A percentile compares a stretch with the other conserved stretches of the same genome.
phyloP scores from a whole-genome alignment of 352 stramenopile genomes.

The Saprolegnia parasitica region DNA sequence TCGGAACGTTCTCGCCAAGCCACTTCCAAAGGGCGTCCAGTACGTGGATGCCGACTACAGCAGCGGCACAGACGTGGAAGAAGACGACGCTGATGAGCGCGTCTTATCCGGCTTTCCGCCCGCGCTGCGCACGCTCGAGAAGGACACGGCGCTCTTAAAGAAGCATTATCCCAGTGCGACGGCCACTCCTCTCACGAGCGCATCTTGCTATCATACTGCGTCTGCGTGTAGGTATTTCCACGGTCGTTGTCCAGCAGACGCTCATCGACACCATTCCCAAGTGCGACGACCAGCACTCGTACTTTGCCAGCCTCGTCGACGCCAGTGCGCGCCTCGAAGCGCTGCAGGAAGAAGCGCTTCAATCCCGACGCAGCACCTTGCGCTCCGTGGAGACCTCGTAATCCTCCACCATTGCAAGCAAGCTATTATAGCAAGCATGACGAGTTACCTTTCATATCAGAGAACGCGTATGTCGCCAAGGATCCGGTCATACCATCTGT shows the following conservation, averaged over 20 bases:
- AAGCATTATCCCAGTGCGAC: constrained; percentile 21
- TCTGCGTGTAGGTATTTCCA: constrained; percentile 1
- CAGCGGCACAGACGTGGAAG: constrained; percentile 21
- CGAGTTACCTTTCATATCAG: too few relatives aligned
- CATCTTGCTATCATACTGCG: too few relatives aligned
- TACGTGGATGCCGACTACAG: constrained; percentile 17
- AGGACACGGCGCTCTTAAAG: constrained; percentile 21
- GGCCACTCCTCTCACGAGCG: too few relatives aligned
- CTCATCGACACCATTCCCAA: constrained; percentile 29
- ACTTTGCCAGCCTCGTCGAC: constrained; percentile 16
- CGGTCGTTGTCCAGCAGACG: constrained; percentile 12
- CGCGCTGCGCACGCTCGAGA: constrained; percentile 23
- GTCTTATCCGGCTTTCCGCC: constrained; percentile 16
- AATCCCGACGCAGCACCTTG: constrained; percentile 17
- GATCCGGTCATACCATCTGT: too few relatives aligned
- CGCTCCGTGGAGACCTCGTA: constrained; percentile 5
- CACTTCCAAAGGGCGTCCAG: constrained; percentile 18
- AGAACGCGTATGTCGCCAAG: too few relatives aligned
- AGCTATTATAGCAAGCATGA: too few relatives aligned
- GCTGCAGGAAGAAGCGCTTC: constrained; percentile 12
- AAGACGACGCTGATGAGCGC: constrained; percentile 7
- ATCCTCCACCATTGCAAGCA: too few relatives aligned
- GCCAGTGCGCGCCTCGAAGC: constrained; percentile 6
- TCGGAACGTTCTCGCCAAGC: background rate
- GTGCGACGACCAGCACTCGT: constrained; percentile 23